A percentile compares a stretch with the other conserved stretches of the same genome.
These are phyloP conservation scores for Auxenochlorella pyrenoidosa DNA, from an alignment of 139 green algal genomes.

Conservation along the genomic window DNA sequence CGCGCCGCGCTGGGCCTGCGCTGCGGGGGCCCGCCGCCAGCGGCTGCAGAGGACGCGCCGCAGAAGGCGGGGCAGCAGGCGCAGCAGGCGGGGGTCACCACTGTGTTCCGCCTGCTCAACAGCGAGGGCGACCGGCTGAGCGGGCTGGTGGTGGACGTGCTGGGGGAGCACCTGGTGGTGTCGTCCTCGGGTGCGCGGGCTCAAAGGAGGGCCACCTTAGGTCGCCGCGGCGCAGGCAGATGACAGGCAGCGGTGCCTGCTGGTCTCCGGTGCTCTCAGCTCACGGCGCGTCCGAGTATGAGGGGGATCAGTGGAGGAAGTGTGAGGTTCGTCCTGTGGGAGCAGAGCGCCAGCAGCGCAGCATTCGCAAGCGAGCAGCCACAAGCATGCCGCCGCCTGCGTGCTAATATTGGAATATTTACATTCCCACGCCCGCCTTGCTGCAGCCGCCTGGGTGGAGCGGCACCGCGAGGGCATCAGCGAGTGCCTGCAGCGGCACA, in stretches of 20 bases:
- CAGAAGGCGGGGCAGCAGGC: neutral
- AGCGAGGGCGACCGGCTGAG: slow-evolving; percentile 87
- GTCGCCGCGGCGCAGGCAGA: too few species aligned
- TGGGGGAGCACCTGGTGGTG: slow-evolving; percentile 35
- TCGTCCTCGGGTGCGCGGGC: neutral
- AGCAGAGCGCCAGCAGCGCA: too few species aligned
- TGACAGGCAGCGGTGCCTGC: too few species aligned
- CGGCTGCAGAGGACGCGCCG: slow-evolving; percentile 62
- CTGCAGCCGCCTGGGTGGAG: slow-evolving; percentile 27
- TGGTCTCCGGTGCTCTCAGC: neutral
- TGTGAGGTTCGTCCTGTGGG: too few species aligned
- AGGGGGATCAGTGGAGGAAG: too few species aligned
- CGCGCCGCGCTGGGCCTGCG: slow-evolving; percentile 59
- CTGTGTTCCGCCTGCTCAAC: slow-evolving; percentile 81
- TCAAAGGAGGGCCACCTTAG: too few species aligned
- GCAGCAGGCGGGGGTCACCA: slow-evolving; percentile 31
- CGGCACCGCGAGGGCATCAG: neutral
- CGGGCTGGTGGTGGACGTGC: slow-evolving; percentile 69
- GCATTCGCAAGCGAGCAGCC: too few species aligned
- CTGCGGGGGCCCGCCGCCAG: slow-evolving; percentile 39
- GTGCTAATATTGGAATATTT: too few species aligned
- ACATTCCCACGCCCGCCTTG: neutral
- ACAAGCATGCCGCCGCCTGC: neutral
- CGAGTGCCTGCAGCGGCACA: slow-evolving; percentile 7
- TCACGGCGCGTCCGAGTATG: too few species aligned